Evolutionary conservation across 164 flowering plant species (phyloP).

Genomic region (Santalum album): DNA sequence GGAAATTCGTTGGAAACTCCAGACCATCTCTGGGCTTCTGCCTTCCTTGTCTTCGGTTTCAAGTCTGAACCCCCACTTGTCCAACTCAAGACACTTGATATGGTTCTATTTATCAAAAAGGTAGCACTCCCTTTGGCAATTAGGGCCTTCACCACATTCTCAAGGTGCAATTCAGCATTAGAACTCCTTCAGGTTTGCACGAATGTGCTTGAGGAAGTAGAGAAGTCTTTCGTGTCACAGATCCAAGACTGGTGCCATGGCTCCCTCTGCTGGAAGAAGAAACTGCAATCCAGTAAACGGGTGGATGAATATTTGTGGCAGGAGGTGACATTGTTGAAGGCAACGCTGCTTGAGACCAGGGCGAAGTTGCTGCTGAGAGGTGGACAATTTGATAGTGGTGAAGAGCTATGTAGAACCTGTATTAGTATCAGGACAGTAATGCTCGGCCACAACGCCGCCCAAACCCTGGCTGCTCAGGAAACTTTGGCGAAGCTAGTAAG

Average conservation of each 20-base stretch:
- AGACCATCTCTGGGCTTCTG: constrained; percentile 82
- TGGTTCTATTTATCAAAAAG: constrained; percentile 64
- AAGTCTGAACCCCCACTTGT: constrained; percentile 77
- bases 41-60: constrained; percentile 77
- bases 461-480: constrained; percentile 82
- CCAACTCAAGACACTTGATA: constrained; percentile 57
- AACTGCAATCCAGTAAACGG: constrained; percentile 26
- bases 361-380: constrained; percentile 77
- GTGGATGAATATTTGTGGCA: constrained; percentile 91
- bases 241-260: constrained; percentile 77
- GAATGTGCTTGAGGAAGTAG: constrained; percentile 72
- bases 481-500: constrained; percentile 78
- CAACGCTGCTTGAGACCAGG: constrained; percentile 76
- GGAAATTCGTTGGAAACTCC: constrained; percentile 41
- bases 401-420: constrained; percentile 82
- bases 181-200: constrained; percentile 87
- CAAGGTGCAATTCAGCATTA: constrained; percentile 72
- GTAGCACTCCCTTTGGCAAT: constrained; percentile 75
- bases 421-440: constrained; percentile 86
- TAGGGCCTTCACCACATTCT: constrained; percentile 60
- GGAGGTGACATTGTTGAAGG: constrained; percentile 78
- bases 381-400: constrained; percentile 76
- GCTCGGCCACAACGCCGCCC: constrained; percentile 81
- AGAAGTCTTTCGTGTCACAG: constrained; percentile 83
- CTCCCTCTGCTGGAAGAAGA: constrained; percentile 79